A percentile compares a stretch with the other conserved stretches of the same genome.
Evolutionary conservation across 1,284 basidiomycete genomes (phyloP).

Genomic region (Ceratobasidium sp.): DNA sequence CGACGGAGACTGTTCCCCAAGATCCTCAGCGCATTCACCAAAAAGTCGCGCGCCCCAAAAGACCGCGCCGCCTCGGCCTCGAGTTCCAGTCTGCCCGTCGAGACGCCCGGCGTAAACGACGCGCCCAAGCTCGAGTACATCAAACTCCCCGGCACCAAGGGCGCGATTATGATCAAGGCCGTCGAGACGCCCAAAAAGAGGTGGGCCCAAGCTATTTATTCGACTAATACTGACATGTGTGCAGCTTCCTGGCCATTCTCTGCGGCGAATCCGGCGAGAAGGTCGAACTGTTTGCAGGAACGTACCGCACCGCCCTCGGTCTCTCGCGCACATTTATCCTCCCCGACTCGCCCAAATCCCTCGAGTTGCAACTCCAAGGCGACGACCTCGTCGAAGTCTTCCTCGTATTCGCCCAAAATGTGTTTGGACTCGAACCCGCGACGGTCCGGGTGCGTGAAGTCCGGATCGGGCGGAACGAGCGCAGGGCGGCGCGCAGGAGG

Average conservation of each 20-base stretch:
- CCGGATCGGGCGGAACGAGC: conserved; percentile 82
- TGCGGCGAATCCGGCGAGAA: conserved; percentile 93
- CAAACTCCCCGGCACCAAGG: conserved; percentile 88
- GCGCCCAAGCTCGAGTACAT: conserved; percentile 86
- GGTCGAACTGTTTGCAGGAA: conserved; percentile 87
- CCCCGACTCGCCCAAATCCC: conserved; percentile 81
- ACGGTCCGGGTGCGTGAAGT: conserved; percentile 90
- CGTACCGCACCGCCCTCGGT: conserved; percentile 78
- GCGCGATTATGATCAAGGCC: conserved; percentile 77
- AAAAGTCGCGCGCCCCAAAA: conserved; percentile 48
- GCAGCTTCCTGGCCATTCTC: conserved; percentile 83
- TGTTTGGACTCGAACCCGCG: conserved; percentile 86
- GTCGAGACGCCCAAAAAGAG: conserved; percentile 88
- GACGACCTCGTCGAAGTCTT: conserved; percentile 89
- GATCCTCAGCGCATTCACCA: conserved; percentile 65
- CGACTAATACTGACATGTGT: conserved; percentile 13
- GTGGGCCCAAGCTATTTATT: conserved; percentile 51
- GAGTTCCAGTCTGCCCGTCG: too few relatives aligned
- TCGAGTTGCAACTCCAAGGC: conserved; percentile 85
- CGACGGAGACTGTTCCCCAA: conserved; percentile 69
- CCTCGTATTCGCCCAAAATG: conserved; percentile 84
- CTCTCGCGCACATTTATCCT: conserved; percentile 85
- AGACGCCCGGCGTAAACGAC: conserved; percentile 64
- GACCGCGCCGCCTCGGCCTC: conserved; percentile 47
- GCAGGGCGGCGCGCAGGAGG: conserved; percentile 77